Percentiles rank a stretch among this genome's conserved stretches.
Evolutionary conservation across 495 filamentous ascomycete species (phyloP).

Genomic region (Penicillium nucicola): DNA sequence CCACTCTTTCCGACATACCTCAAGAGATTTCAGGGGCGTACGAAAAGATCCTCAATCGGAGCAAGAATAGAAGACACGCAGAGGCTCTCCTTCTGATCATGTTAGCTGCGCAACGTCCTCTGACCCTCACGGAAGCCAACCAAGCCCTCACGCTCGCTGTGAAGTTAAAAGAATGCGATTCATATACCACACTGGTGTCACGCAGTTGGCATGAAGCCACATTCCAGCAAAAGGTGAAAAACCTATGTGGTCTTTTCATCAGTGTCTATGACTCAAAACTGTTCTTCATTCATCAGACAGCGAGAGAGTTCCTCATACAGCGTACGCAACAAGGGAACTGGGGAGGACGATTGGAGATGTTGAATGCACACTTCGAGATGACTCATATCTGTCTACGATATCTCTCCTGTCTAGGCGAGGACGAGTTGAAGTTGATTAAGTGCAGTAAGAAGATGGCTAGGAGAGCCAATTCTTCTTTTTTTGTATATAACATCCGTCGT

Average conservation of each 20-base stretch:
- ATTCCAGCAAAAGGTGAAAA: conserved; percentile 21
- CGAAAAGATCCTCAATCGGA: conserved; percentile 23
- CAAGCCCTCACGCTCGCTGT: conserved; percentile 13
- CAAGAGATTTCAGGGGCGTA: conserved; percentile 30
- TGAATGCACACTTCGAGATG: no score
- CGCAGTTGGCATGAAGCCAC: background rate
- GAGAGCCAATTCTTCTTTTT: no score
- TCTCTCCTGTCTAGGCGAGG: no score
- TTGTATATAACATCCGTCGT: no score
- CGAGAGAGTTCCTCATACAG: conserved; percentile 29
- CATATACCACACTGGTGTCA: background rate
- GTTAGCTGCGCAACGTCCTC: conserved; percentile 21
- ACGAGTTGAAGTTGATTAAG: no score
- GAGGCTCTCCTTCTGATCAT: conserved; percentile 22
- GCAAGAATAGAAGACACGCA: conserved; percentile 5
- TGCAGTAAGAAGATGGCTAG: no score
- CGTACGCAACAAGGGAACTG: background rate
- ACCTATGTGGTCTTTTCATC: conserved; percentile 38
- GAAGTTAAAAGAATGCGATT: background rate
- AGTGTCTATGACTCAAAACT: conserved; percentile 29
- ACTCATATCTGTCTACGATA: no score
- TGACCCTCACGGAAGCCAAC: conserved; percentile 20
- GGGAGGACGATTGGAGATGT: background rate
- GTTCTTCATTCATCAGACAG: conserved; percentile 41
- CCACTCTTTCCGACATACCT: conserved; percentile 22